A percentile compares a stretch with the other conserved stretches of the same genome.
These are phyloP conservation scores for Elsinoe batatas DNA, from an alignment of 2,329 filamentous ascomycete species.

Conservation along the genomic window DNA sequence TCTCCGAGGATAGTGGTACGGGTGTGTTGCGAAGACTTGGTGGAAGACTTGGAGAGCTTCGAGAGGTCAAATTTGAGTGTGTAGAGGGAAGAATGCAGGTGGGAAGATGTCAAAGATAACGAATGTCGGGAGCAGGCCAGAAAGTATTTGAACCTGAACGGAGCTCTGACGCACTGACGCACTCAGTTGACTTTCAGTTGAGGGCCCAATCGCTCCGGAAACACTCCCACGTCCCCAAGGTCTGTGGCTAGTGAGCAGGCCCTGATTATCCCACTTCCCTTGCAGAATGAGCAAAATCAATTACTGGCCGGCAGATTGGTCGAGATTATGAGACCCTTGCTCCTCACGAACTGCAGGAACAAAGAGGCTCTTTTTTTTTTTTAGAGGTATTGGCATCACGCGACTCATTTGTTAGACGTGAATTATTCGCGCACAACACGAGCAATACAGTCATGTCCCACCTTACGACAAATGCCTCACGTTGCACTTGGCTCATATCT, in stretches of 20 bases:
- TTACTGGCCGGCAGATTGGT: constrained; percentile 10
- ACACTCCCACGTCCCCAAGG: background rate
- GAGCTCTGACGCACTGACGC: constrained; percentile 13
- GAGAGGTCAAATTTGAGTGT: background rate
- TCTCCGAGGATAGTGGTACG: background rate
- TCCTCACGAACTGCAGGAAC: constrained; percentile 5
- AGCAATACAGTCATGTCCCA: background rate
- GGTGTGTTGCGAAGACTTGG: background rate
- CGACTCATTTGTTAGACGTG: background rate
- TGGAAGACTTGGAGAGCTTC: background rate
- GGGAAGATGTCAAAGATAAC: constrained; percentile 12
- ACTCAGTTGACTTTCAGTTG: constrained; percentile 6
- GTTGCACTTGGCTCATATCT: background rate
- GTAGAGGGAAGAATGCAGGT: constrained; percentile 4
- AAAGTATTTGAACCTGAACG: constrained; percentile 9
- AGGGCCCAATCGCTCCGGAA: constrained; percentile 11
- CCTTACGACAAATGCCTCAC: background rate
- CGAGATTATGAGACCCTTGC: background rate
- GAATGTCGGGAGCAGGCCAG: background rate
- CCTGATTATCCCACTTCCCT: constrained; percentile 6
- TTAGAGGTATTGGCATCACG: constrained; percentile 1
- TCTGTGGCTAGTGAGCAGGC: background rate
- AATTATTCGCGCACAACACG: background rate
- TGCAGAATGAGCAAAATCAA: background rate
- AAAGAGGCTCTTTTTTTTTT: background rate